Evolutionary conservation across 176 grass and related monocot species (phyloP).

Genomic region (Oryza glaberrima): DNA sequence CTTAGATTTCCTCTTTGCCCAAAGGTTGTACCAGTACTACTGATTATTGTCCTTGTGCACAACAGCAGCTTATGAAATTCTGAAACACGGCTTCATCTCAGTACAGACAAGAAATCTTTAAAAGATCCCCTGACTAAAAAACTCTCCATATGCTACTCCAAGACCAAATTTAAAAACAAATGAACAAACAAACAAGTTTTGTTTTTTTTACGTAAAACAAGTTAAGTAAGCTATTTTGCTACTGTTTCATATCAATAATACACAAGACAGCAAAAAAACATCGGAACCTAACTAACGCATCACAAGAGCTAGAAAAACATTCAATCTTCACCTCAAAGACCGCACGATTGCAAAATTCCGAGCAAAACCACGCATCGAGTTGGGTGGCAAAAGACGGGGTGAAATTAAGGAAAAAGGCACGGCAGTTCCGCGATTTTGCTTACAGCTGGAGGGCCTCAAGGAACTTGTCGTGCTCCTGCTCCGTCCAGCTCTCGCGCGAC

Average conservation of each 20-base stretch:
- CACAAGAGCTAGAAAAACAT: conserved; percentile 1
- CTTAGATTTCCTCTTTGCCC: neutral
- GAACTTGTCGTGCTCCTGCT: conserved; percentile 94
- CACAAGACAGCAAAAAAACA: neutral
- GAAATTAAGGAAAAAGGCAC: neutral
- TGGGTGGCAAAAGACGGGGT: neutral
- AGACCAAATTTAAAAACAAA: neutral
- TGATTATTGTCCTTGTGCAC: conserved; percentile 13
- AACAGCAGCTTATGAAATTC: neutral
- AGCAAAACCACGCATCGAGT: conserved; percentile 21
- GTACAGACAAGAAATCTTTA: neutral
- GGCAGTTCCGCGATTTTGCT: conserved; percentile 16
- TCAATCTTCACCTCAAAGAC: neutral
- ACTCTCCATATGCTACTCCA: neutral
- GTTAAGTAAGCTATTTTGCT: neutral
- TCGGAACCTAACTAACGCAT: neutral
- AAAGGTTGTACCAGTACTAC: neutral
- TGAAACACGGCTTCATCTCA: neutral
- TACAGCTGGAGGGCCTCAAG: conserved; percentile 92
- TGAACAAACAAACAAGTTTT: neutral
- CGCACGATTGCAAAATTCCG: neutral
- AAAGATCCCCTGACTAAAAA: neutral
- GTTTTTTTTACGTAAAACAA: neutral
- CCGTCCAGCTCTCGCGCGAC: conserved; percentile 92
- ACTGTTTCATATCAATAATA: neutral